These are phyloP conservation scores for Blepharisma japonicum DNA, from an alignment of 73 alveolate species.

Conservation along the genomic window DNA sequence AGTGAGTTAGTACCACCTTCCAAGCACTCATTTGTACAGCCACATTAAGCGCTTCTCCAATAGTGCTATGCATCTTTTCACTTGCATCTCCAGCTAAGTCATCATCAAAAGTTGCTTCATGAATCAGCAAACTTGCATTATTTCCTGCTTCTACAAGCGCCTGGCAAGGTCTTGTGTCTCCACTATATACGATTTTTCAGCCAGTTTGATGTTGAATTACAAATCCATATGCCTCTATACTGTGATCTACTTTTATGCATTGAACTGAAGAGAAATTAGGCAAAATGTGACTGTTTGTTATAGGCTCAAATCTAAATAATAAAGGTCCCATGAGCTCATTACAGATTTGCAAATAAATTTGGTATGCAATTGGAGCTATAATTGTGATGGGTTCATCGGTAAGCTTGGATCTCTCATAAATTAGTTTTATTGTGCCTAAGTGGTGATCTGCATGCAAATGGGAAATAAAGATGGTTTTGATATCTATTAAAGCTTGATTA, in stretches of 20 bases:
- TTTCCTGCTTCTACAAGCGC: slow-evolving; percentile 77
- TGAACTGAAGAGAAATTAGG: not conserved
- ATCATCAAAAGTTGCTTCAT: slow-evolving; percentile 97
- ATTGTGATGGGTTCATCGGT: slow-evolving; percentile 54
- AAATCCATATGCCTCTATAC: slow-evolving; percentile 28
- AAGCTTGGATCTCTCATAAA: slow-evolving; percentile 73
- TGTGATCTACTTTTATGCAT: not conserved
- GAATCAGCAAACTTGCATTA: slow-evolving; percentile 87
- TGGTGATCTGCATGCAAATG: slow-evolving; percentile 98
- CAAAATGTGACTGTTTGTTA: not conserved
- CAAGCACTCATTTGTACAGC: slow-evolving; percentile 70
- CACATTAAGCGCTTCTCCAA: slow-evolving; percentile 84
- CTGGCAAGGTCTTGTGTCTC: slow-evolving; percentile 87
- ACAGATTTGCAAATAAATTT: slow-evolving; percentile 62
- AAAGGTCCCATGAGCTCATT: slow-evolving; percentile 83
- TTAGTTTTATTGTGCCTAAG: slow-evolving; percentile 80
- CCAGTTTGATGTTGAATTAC: not conserved
- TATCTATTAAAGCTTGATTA: slow-evolving; percentile 58
- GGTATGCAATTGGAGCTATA: slow-evolving; percentile 80
- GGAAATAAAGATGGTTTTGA: slow-evolving; percentile 77
- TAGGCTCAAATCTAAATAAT: slow-evolving; percentile 52
- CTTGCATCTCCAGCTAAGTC: slow-evolving; percentile 78
- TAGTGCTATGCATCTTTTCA: slow-evolving; percentile 90
- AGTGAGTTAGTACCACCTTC: slow-evolving; percentile 92
- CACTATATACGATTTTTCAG: slow-evolving; percentile 51